Conservation (phyloP, 495 filamentous ascomycete genomes). For the Aspergillus hancockii region DNA sequence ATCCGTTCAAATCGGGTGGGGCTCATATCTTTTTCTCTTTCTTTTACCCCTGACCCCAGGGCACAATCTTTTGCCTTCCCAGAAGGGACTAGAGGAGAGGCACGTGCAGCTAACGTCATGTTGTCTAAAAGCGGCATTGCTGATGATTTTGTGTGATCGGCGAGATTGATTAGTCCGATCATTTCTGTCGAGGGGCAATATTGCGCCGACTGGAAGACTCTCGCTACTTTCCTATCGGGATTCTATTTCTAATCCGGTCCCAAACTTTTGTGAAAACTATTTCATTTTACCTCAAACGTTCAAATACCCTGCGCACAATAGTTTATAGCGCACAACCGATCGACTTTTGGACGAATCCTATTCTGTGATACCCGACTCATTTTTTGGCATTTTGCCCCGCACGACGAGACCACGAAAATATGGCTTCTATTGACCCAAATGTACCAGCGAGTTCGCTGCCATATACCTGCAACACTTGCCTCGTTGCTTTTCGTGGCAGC, state of each 20-base stretch:
- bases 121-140: slow-evolving; percentile 23
- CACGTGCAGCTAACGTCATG: slow-evolving; percentile 20
- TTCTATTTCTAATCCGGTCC: background rate
- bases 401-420: background rate
- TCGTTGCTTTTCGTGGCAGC: slow-evolving; percentile 90
- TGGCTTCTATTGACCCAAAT: slow-evolving; percentile 11
- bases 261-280: background rate
- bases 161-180: slow-evolving; percentile 19
- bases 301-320: background rate
- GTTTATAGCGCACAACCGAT: slow-evolving; percentile 1
- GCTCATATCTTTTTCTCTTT: too few species aligned
- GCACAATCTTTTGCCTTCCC: background rate
- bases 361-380: slow-evolving; percentile 7
- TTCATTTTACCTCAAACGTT: background rate
- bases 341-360: slow-evolving; percentile 1
- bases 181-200: slow-evolving; percentile 9
- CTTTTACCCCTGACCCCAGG: too few species aligned
- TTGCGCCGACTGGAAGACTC: background rate
- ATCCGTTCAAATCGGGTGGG: too few species aligned
- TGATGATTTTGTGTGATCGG: slow-evolving; percentile 26
- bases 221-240: background rate
- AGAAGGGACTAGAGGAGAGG: background rate
- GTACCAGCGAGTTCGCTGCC: slow-evolving; percentile 59
- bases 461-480: slow-evolving; percentile 97
- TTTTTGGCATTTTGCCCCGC: background rate